Conservation (phyloP, 768 basidiomycete genomes). For the Gymnopilus junonius region DNA sequence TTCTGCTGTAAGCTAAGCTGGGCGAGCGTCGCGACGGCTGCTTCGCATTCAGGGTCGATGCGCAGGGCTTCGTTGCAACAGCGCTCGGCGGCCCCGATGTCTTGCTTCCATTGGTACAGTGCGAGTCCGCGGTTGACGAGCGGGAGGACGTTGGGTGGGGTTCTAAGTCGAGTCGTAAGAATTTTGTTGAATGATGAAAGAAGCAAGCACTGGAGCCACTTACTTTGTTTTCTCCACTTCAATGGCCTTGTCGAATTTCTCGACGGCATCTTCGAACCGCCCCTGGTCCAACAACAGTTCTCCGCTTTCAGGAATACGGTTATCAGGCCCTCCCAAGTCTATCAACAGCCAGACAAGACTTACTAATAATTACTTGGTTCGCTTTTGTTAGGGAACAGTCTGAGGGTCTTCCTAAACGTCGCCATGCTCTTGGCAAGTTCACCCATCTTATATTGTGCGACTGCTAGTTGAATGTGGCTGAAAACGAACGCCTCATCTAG, state of each 20-base stretch:
- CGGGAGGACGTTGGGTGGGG: constrained; percentile 83
- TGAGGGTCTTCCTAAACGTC: constrained; percentile 85
- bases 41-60: constrained; percentile 93
- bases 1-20: constrained; percentile 92
- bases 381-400: constrained; percentile 82
- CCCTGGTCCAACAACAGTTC: constrained; percentile 93
- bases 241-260: constrained; percentile 91
- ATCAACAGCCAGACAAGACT: constrained; percentile 28
- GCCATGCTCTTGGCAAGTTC: constrained; percentile 84
- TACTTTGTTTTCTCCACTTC: constrained; percentile 84
- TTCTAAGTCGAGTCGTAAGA: constrained; percentile 18
- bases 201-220: constrained; percentile 23
- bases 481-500: constrained; percentile 92
- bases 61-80: constrained; percentile 88
- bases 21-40: constrained; percentile 93
- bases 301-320: constrained; percentile 56
- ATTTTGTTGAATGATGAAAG: background rate
- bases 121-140: constrained; percentile 98
- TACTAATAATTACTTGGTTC: constrained; percentile 97
- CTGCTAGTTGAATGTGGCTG: constrained; percentile 95
- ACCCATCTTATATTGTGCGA: constrained; percentile 93
- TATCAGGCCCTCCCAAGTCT: background rate
- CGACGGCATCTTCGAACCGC: constrained; percentile 84
- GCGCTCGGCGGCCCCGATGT: constrained; percentile 78
- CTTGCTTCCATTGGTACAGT: constrained; percentile 94